Percentiles rank a stretch among this genome's conserved stretches.
Conservation (phyloP, 257 asterid genomes). For the Solanum etuberosum region DNA sequence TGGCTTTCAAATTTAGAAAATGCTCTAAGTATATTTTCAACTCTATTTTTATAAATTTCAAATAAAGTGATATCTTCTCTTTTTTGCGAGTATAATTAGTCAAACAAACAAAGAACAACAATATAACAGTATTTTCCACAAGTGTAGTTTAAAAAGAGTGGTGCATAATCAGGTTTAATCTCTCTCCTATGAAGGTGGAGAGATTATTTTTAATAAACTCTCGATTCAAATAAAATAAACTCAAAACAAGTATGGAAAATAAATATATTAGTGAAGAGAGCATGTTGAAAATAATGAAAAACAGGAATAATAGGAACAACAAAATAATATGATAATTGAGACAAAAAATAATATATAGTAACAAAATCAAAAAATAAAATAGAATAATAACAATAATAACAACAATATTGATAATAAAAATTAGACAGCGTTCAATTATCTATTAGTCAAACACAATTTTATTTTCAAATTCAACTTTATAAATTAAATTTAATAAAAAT, state of each 20-base stretch:
- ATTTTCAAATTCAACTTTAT: background rate
- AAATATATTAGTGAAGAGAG: background rate
- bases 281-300: background rate
- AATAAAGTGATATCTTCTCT: background rate
- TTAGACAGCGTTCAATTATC: background rate
- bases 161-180: background rate
- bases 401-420: background rate
- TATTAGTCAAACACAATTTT: background rate
- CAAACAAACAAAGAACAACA: no score
- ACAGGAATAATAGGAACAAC: background rate
- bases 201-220: background rate
- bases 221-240: background rate
- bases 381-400: background rate
- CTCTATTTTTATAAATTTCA: background rate
- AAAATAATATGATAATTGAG: background rate
- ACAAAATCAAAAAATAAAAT: background rate
- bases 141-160: background rate
- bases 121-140: no score
- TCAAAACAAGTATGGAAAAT: background rate
- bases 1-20: background rate
- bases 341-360: no score
- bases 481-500: background rate
- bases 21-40: background rate
- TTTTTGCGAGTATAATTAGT: no score
- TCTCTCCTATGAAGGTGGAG: background rate